Conservation (phyloP, 148 eudicot species). For the Persicaria maculosa region DNA sequence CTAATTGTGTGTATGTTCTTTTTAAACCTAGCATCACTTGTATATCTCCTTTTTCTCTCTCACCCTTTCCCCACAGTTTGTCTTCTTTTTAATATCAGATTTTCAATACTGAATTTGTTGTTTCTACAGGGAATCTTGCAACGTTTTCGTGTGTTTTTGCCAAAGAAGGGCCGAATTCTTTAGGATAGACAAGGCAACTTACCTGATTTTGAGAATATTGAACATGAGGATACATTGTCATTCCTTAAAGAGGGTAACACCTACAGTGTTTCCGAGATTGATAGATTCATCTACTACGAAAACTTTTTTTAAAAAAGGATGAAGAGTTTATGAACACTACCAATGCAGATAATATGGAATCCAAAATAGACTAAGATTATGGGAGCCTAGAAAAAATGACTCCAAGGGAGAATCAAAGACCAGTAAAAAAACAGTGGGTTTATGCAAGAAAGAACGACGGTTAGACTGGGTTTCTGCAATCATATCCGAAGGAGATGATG, state of each 20-base stretch:
- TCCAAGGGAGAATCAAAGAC: slow-evolving; percentile 47
- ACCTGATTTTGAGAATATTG: slow-evolving; percentile 26
- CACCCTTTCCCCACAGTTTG: not conserved
- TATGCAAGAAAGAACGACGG: slow-evolving; percentile 4
- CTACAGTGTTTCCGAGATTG: slow-evolving; percentile 32
- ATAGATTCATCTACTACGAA: slow-evolving; percentile 37
- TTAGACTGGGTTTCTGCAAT: slow-evolving; percentile 97
- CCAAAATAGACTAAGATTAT: slow-evolving; percentile 23
- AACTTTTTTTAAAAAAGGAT: not conserved
- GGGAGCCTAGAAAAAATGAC: slow-evolving; percentile 32
- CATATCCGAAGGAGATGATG: slow-evolving; percentile 98
- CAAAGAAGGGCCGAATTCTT: slow-evolving; percentile 59
- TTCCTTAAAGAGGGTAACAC: slow-evolving; percentile 47
- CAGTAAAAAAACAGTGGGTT: slow-evolving; percentile 29
- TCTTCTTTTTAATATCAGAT: not conserved
- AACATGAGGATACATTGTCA: slow-evolving; percentile 25
- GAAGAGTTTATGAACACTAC: not conserved
- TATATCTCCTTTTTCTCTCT: not conserved
- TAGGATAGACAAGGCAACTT: slow-evolving; percentile 30
- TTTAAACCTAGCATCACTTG: not conserved
- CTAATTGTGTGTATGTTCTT: slow-evolving; percentile 53
- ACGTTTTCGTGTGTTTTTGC: slow-evolving; percentile 51
- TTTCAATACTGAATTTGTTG: not conserved
- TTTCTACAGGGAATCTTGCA: slow-evolving; percentile 76
- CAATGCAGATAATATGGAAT: slow-evolving; percentile 29